Evolutionary conservation across 257 asterid genomes (phyloP).

Genomic region (Leonotis leonurus): DNA sequence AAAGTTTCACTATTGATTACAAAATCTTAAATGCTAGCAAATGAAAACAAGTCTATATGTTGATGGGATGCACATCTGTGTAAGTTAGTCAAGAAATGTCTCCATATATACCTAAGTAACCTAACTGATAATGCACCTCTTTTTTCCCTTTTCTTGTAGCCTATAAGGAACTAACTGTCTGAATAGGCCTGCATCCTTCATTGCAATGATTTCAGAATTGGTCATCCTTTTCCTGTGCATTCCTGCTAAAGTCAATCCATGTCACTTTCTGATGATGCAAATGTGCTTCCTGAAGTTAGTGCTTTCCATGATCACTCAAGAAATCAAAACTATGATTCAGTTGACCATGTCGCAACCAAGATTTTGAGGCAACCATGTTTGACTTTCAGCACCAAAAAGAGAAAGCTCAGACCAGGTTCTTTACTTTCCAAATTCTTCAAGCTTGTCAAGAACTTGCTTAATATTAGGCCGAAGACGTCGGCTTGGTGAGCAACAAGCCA

Average conservation of each 20-base stretch:
- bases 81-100: background rate
- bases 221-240: background rate
- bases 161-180: background rate
- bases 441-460: constrained; percentile 56
- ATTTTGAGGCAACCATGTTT: background rate
- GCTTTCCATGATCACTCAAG: constrained; percentile 17
- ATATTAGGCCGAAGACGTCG: constrained; percentile 57
- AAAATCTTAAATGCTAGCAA: too few relatives aligned
- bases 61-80: background rate
- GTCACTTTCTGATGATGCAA: background rate
- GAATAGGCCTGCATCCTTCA: background rate
- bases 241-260: background rate
- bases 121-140: background rate
- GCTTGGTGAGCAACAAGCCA: constrained; percentile 83
- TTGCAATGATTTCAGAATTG: background rate
- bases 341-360: background rate
- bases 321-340: background rate
- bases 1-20: too few relatives aligned
- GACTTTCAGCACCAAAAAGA: background rate
- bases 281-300: constrained; percentile 6
- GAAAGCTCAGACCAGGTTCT: background rate
- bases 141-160: background rate
- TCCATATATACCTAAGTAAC: too few relatives aligned
- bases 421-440: constrained; percentile 57
- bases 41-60: background rate